Conservation (phyloP, 2,329 filamentous ascomycete species). For the Arthrobotrys sphaeroides region DNA sequence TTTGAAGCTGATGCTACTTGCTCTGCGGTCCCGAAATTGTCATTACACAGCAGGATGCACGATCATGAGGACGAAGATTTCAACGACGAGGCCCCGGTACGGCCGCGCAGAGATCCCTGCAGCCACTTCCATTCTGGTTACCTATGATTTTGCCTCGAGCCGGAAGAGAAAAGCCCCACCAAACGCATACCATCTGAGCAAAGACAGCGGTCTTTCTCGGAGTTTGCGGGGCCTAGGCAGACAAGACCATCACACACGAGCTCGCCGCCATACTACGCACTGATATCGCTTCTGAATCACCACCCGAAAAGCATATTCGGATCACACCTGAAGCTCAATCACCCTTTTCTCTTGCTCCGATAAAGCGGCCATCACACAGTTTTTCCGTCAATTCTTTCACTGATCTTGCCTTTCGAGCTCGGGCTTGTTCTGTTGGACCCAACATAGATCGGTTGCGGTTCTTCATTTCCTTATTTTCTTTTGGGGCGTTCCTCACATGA, state of each 20-base stretch:
- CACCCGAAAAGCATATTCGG: conserved; percentile 27
- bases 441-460: conserved; percentile 47
- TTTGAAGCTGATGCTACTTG: conserved; percentile 21
- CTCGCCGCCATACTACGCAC: conserved; percentile 49
- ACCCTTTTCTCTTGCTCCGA: conserved; percentile 21
- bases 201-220: conserved; percentile 50
- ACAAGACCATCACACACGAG: conserved; percentile 48
- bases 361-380: conserved; percentile 21
- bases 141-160: conserved; percentile 48
- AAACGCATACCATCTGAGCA: conserved; percentile 44
- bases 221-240: conserved; percentile 53
- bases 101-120: conserved; percentile 52
- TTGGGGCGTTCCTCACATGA: conserved; percentile 52
- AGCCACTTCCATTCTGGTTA: conserved; percentile 50
- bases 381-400: conserved; percentile 20
- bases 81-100: conserved; percentile 48
- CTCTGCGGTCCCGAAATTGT: conserved; percentile 7
- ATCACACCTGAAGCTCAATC: conserved; percentile 31
- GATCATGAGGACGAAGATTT: conserved; percentile 45
- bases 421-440: conserved; percentile 48
- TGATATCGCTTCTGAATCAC: conserved; percentile 50
- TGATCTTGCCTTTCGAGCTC: conserved; percentile 23
- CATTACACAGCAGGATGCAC: conserved; percentile 23
- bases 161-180: conserved; percentile 48
- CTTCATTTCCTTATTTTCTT: conserved; percentile 39